Percentiles rank a stretch among this genome's conserved stretches.
Evolutionary conservation across 2,329 filamentous ascomycete genomes (phyloP).

Genomic region (Cladosporium austrohemisphaericum): DNA sequence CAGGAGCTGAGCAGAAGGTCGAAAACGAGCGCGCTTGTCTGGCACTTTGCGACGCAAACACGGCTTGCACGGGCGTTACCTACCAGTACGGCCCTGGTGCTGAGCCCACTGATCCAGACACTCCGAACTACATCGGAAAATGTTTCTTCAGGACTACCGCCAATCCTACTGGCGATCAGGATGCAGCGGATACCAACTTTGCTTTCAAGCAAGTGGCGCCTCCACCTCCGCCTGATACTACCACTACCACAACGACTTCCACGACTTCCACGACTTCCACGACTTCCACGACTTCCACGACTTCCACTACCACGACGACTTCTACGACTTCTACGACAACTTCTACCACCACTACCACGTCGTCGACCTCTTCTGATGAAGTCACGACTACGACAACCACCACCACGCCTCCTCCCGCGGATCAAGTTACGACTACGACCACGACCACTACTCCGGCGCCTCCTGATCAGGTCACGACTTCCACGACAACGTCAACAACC

Average conservation of each 20-base stretch:
- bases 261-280: neutral
- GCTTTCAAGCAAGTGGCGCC: neutral
- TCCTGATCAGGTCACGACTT: too few relatives aligned
- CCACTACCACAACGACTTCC: neutral
- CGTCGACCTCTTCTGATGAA: neutral
- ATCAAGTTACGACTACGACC: too few relatives aligned
- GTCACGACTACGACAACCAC: too few relatives aligned
- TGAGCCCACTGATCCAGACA: neutral
- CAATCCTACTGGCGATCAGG: constrained; percentile 8
- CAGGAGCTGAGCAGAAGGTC: too few relatives aligned
- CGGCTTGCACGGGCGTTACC: neutral
- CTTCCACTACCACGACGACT: neutral
- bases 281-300: neutral
- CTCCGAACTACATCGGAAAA: too few relatives aligned
- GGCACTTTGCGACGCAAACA: constrained; percentile 9
- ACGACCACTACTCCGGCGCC: too few relatives aligned
- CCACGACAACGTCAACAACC: neutral
- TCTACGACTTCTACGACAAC: neutral
- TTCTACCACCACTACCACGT: neutral
- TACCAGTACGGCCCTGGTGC: neutral
- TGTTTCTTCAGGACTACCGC: constrained; percentile 11
- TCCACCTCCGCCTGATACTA: neutral
- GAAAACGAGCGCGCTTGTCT: constrained; percentile 9
- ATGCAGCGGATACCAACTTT: neutral
- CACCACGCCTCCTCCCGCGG: too few relatives aligned